phyloP scores from a whole-genome alignment of 2,329 filamentous ascomycete genomes.

The Eutypa lata region DNA sequence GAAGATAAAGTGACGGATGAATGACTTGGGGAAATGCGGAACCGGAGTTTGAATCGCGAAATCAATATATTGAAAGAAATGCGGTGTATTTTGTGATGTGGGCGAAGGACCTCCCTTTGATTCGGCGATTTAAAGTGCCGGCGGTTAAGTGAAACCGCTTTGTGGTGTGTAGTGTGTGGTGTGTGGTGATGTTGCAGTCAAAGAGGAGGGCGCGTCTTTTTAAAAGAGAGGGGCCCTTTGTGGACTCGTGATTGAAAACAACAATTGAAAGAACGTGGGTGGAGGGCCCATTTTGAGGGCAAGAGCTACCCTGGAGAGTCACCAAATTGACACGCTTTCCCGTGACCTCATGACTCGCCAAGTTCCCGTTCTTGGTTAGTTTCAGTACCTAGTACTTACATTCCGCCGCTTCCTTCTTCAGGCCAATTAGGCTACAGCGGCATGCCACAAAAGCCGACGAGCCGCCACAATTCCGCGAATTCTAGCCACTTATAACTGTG shows the following conservation, averaged over 20 bases:
- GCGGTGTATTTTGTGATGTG: neutral
- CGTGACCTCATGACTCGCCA: constrained; percentile 2
- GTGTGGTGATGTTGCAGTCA: no score
- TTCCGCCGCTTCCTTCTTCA: neutral
- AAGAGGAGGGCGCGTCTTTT: neutral
- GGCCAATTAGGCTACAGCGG: neutral
- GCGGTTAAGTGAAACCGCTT: neutral
- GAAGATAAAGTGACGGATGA: neutral
- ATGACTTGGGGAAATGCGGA: neutral
- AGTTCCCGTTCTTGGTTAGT: neutral
- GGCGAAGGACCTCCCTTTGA: no score
- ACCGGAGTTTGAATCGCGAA: neutral
- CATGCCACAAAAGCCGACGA: neutral
- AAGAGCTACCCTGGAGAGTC: neutral
- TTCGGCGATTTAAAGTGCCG: neutral
- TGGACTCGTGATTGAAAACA: neutral
- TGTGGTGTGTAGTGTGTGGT: neutral
- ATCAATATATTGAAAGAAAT: neutral
- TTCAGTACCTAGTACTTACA: neutral
- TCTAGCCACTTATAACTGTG: no score
- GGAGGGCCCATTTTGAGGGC: neutral
- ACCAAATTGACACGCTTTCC: constrained; percentile 2
- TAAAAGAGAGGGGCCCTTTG: no score
- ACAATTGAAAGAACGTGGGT: neutral
- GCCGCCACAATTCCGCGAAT: no score